Conservation (phyloP, 352 stramenopile genomes). For the Pythium plurisporium region DNA sequence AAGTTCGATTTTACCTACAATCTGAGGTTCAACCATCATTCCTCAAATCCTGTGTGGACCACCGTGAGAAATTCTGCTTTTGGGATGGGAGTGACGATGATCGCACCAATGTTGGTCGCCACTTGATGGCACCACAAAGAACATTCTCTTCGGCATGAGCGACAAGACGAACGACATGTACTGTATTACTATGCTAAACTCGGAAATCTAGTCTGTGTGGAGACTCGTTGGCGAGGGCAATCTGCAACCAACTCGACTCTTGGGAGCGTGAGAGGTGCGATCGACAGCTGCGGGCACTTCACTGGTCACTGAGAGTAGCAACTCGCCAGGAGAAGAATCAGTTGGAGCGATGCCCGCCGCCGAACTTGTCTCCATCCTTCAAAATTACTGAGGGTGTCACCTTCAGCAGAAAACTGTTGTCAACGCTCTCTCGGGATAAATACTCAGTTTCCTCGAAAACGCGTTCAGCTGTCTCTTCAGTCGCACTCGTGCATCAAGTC, state of each 20-base stretch:
- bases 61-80: too few species aligned
- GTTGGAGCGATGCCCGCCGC: too few species aligned
- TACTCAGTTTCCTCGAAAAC: conserved; percentile 3
- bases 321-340: background rate
- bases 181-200: conserved; percentile 3
- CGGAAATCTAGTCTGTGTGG: too few species aligned
- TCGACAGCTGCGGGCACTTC: background rate
- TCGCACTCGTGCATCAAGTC: conserved; percentile 66
- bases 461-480: conserved; percentile 22
- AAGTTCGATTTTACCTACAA: background rate
- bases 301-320: background rate
- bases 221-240: too few species aligned
- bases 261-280: background rate
- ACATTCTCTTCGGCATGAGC: background rate
- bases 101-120: too few species aligned
- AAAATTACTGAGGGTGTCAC: too few species aligned
- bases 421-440: conserved; percentile 7
- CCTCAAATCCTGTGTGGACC: background rate
- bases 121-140: conserved; percentile 8
- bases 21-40: conserved; percentile 1
- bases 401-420: too few species aligned
- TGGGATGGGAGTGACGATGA: too few species aligned
- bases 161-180: background rate
- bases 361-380: too few species aligned
- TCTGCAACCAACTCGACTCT: background rate